phyloP scores from a whole-genome alignment of 2,329 filamentous ascomycete genomes.

The Botrytis sinoallii region DNA sequence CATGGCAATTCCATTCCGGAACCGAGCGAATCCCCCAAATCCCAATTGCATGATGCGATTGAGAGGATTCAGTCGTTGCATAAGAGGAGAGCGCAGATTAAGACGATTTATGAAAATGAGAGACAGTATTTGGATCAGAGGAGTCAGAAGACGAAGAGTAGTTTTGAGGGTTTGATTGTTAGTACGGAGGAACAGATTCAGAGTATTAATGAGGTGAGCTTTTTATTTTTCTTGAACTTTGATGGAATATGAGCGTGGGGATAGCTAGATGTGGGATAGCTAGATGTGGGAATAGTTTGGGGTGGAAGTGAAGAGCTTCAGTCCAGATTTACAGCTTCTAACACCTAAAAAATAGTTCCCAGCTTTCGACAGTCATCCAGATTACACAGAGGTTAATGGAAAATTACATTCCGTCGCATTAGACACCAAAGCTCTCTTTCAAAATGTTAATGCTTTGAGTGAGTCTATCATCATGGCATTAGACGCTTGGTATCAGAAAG shows the following conservation, averaged over 20 bases:
- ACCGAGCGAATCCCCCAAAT: slow-evolving; percentile 13
- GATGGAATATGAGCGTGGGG: not conserved
- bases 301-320: not conserved
- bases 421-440: slow-evolving; percentile 18
- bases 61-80: slow-evolving; percentile 18
- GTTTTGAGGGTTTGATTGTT: slow-evolving; percentile 19
- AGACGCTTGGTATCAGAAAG: slow-evolving; percentile 19
- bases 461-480: slow-evolving; percentile 17
- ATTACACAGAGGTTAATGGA: slow-evolving; percentile 20
- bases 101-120: slow-evolving; percentile 19
- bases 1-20: slow-evolving; percentile 14
- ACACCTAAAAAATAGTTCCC: slow-evolving; percentile 6
- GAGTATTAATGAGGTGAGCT: slow-evolving; percentile 18
- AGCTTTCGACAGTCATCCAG: slow-evolving; percentile 20
- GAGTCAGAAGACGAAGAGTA: slow-evolving; percentile 19
- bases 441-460: slow-evolving; percentile 17
- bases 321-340: not conserved
- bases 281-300: not conserved
- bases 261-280: not conserved
- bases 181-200: slow-evolving; percentile 22
- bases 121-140: slow-evolving; percentile 15
- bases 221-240: not conserved
- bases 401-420: slow-evolving; percentile 16
- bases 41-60: slow-evolving; percentile 18
- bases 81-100: slow-evolving; percentile 12